These are phyloP conservation scores for Tilletia indica DNA, from an alignment of 1,284 basidiomycete genomes.

Conservation along the genomic window DNA sequence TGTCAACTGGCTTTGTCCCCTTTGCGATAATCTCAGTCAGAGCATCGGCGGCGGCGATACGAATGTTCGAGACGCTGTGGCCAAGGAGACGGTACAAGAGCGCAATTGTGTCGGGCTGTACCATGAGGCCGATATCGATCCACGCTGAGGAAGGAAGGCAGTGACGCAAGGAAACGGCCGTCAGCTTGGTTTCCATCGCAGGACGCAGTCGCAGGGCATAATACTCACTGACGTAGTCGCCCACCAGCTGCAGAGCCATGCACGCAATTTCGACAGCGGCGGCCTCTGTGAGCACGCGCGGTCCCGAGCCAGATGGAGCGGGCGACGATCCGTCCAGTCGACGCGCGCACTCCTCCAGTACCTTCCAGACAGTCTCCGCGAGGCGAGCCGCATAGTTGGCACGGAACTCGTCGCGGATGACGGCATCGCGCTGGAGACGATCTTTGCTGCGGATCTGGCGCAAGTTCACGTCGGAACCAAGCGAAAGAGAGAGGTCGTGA, in stretches of 20 bases:
- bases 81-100: constrained; percentile 82
- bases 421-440: constrained; percentile 50
- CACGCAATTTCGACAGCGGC: constrained; percentile 77
- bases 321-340: not conserved
- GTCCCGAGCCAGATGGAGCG: not conserved
- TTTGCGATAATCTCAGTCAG: constrained; percentile 81
- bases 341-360: constrained; percentile 69
- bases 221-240: constrained; percentile 85
- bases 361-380: constrained; percentile 79
- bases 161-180: constrained; percentile 12
- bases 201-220: no score
- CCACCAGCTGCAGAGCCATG: constrained; percentile 83
- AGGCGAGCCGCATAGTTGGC: constrained; percentile 71
- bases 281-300: constrained; percentile 50
- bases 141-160: constrained; percentile 61
- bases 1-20: constrained; percentile 88
- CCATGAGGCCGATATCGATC: constrained; percentile 94
- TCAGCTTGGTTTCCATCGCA: not conserved
- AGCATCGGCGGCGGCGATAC: constrained; percentile 77
- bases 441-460: constrained; percentile 49
- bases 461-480: constrained; percentile 53
- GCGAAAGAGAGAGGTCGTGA: constrained; percentile 52
- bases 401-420: constrained; percentile 52
- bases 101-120: constrained; percentile 83
- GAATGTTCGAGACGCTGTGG: constrained; percentile 65